Base-by-base conservation (phyloP, 2,329 filamentous ascomycete species). In the Myriosclerotinia curreyana region DNA sequence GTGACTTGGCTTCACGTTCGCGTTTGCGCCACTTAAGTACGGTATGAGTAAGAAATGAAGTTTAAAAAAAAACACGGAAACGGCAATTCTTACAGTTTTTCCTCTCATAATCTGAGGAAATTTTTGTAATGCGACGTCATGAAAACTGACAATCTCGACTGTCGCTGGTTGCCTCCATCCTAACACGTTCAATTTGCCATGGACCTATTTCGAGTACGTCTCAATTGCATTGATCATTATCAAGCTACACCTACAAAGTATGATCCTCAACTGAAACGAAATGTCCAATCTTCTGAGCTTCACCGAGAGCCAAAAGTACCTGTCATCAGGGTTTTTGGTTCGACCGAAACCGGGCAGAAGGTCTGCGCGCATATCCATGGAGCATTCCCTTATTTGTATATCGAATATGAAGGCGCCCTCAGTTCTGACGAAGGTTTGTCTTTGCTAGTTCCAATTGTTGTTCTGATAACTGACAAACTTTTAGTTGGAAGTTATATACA, bases 141-240 rank as follows among this genome's bases (percentile, higher is more conserved):
- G 53, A 63, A 63, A 59, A 38, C 25, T 42, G 42, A 50, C 28
- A n/a, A 28, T 28, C n/a, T 38, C 15, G 34, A 48, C 44, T 62
- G 11, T 44, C 28, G 36, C 52, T 31, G 31, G 60, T 22, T 50
- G 22, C 42, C 40, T 49, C 42, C 60, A 25, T 55, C 53, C 52
- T 58, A 50, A 63, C 17, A 63, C 46, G 44, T 50, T 56, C 44
- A 49, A 31, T 49, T 44, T 42, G 56, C 12, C 28, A 87, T 87
- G 88, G 88, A 92, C 73, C 81, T 85, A 70, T 98, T 99, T 79
- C 89, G 91, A 71, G 87, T 99, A 75, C 90, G 93, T 71, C 81
- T 99, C 74, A 97, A 99, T 76, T 96, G 92, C 79, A 88, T 99
- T 79, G 95, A 99, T 77, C 88, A 95, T 76, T 99, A 98, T 76